phyloP scores from a whole-genome alignment of 2,329 filamentous ascomycete species.

The Cercospora zeina region DNA sequence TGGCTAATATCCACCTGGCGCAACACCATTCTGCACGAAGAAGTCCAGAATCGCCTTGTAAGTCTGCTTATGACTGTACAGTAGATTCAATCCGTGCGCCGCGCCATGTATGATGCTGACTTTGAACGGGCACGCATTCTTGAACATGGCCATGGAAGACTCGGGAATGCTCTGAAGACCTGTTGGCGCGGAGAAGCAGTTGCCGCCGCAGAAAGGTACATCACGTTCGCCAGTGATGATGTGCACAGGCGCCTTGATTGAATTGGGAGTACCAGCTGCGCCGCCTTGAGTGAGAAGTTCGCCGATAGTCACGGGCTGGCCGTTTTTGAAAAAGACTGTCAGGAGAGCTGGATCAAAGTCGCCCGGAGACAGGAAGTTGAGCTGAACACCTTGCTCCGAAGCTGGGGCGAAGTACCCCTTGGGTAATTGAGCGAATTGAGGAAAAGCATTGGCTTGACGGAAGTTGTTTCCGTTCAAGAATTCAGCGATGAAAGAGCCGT shows the following conservation, averaged over 20 bases:
- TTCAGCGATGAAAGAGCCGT: constrained; percentile 47
- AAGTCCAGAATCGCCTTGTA: constrained; percentile 37
- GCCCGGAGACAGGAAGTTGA: constrained; percentile 51
- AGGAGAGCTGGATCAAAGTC: constrained; percentile 59
- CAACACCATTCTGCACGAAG: constrained; percentile 33
- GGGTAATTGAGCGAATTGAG: constrained; percentile 36
- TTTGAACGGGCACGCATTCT: constrained; percentile 51
- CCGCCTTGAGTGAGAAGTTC: constrained; percentile 59
- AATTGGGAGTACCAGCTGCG: constrained; percentile 37
- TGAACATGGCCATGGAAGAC: constrained; percentile 45
- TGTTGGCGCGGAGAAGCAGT: constrained; percentile 53
- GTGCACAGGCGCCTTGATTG: constrained; percentile 57
- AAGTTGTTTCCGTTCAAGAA: constrained; percentile 40
- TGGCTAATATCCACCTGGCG: constrained; percentile 7
- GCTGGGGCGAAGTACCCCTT: constrained; percentile 57
- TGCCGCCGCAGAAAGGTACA: constrained; percentile 59
- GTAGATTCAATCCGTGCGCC: constrained; percentile 41
- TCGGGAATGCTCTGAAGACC: constrained; percentile 50
- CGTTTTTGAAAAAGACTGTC: constrained; percentile 47
- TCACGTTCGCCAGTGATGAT: constrained; percentile 61
- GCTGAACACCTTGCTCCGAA: constrained; percentile 53
- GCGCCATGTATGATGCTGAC: constrained; percentile 57
- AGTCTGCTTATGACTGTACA: constrained; percentile 38
- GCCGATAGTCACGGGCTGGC: constrained; percentile 60
- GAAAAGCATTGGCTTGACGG: constrained; percentile 37